Base-by-base conservation (phyloP, 2,329 filamentous ascomycete species). In the Oidium heveae region DNA sequence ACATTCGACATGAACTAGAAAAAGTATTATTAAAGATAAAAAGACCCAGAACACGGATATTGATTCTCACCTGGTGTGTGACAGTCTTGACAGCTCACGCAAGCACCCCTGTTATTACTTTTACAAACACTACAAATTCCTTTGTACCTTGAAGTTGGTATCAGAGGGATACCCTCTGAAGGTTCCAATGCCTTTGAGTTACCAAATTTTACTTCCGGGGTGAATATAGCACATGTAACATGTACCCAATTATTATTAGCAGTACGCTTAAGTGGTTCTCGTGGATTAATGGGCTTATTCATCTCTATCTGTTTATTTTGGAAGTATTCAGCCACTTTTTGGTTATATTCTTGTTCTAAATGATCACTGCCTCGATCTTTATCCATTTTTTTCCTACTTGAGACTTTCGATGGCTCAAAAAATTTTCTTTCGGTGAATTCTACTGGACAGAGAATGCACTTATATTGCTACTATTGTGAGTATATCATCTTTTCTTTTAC, bases 181-280 rank as follows among this genome's bases (percentile, higher is more conserved):
- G 87, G 82, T 61, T 87, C 84, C 36, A 98, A 70, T 18, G 83
- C 79, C 62, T 81, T 80, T 18, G 87, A 83, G 61, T 85, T 85
- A 58, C 84, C 88, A 66, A 95, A 98, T 63, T 88, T 91, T 62
- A 94, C 82, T 67, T 98, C 91, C 0, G 86, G 80, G 12, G 84
- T 88, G 80, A 86, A 96, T 18, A 94, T 73, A 1, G 91, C 88
- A 64, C 91, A 98, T 39, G 83, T 82, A 32, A 96, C 86, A 65
- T 98, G 91, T 16, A 95, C 86, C 91, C 91, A 98, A 64, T 96
- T 96, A 69, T 96, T 96, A 65, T 93, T 87, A 4, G 84, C 85
- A 0, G 91, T 98, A 52, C 86, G 79, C 69, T 98, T 98, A 58
- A 98, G 71, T 3, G 91, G 83, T 65, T 96, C 91, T 51, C 91